Evolutionary conservation across 2,329 filamentous ascomycete genomes (phyloP), one percentile per base, ranked within the genome.

Genomic region (Thermoascus crustaceus): DNA sequence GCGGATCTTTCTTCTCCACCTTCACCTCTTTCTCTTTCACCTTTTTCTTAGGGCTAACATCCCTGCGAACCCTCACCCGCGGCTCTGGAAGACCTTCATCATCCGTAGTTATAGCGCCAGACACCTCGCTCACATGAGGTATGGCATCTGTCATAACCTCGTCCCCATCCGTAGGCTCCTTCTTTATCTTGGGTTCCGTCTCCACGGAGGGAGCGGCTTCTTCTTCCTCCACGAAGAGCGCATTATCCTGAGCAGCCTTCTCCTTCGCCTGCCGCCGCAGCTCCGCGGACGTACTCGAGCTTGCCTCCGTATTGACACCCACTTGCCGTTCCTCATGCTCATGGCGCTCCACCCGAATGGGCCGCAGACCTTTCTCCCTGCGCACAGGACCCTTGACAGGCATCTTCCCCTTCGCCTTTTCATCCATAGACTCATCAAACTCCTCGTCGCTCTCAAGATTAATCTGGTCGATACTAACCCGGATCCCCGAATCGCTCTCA

Each of bases 401-500:
- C 32, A 45, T 43, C 42, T 62, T 62, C 9, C 59, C 59, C 43
- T 63, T 61, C 45, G 41, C 45, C 33, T 37, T 47, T 11, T 40
- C 44, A 13, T 43, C 43, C 20, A 35, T 42, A 21, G 36, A 36
- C 21, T 47, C 51, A 3, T 62, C 55, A n/a, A 59, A 55, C 30
- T 69, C 66, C 19, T 73, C 72, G 37, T 76, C 69, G 32, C 69
- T 73, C 8, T 72, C 66, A 8, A 78, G 50, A 42, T 69, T 69
- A 42, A 77, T 71, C n/a, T 66, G 55, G 43, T 80, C 75, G 37
- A 80, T 73, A 42, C 75, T 69, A 35, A 69, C 59, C 34, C 69
- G 63, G 25, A 64, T 60, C 16, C 59, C 66, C 16, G 60, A 55
- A 26, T 66, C 61, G 19, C 56, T 57, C 32, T 71, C 72, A 36